Conservation (phyloP, 371 early-diverging fungal species). For the Chytridiales sp. region DNA sequence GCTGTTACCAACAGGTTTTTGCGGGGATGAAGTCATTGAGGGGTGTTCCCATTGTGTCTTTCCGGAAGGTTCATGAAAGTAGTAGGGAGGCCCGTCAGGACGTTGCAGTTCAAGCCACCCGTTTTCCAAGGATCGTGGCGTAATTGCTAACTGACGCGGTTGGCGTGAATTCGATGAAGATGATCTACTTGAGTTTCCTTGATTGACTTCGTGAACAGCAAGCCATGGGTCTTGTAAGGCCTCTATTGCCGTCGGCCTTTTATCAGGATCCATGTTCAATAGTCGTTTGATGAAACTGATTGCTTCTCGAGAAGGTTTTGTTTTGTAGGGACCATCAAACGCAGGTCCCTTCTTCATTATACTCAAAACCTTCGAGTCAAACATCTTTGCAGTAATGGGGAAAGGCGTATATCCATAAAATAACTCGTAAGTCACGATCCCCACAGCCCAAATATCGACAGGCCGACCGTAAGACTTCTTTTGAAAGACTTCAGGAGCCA, state of each 20-base stretch:
- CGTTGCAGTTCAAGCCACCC: conserved; percentile 22
- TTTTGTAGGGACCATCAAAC: too few species aligned
- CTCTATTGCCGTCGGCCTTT: conserved; percentile 13
- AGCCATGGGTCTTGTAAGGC: conserved; percentile 23
- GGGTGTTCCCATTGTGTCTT: conserved; percentile 31
- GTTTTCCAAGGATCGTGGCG: too few species aligned
- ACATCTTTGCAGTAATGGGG: conserved; percentile 12
- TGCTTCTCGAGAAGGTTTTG: conserved; percentile 9
- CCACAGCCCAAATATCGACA: conserved; percentile 59
- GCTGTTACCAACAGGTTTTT: too few species aligned
- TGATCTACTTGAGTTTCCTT: neutral
- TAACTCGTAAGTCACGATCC: conserved; percentile 53
- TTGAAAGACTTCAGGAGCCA: conserved; percentile 59
- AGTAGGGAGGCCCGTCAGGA: conserved; percentile 18
- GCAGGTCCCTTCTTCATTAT: neutral
- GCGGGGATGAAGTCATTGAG: too few species aligned
- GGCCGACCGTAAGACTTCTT: conserved; percentile 49
- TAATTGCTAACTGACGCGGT: neutral
- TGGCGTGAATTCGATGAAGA: neutral
- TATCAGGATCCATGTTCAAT: conserved; percentile 12
- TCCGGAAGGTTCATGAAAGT: conserved; percentile 19
- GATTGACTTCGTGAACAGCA: neutral
- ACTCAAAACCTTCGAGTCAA: neutral
- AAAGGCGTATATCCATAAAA: conserved; percentile 52
- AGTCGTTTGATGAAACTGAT: conserved; percentile 17